Evolutionary conservation across 2,329 filamentous ascomycete species (phyloP).

Genomic region (Emmonsiellopsis sp.): DNA sequence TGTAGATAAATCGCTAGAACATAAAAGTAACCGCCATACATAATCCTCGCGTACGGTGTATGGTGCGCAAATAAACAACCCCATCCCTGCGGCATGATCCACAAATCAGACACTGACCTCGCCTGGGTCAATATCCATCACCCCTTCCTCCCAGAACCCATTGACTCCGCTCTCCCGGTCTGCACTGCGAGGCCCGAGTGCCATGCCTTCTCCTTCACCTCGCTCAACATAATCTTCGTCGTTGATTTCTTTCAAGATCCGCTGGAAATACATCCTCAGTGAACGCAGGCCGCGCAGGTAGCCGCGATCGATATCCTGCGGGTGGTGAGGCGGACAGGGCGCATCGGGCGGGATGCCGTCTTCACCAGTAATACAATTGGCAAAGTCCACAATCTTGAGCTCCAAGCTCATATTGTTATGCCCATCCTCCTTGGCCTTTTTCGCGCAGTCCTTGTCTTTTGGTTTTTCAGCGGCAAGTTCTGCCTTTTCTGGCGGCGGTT

Average conservation of each 20-base stretch:
- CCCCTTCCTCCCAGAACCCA: slow-evolving; percentile 32
- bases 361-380: slow-evolving; percentile 88
- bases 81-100: not conserved
- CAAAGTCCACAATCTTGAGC: slow-evolving; percentile 97
- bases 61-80: not conserved
- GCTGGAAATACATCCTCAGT: slow-evolving; percentile 72
- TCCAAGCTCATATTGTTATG: slow-evolving; percentile 44
- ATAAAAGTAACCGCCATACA: not conserved
- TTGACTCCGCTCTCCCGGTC: slow-evolving; percentile 21
- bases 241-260: slow-evolving; percentile 70
- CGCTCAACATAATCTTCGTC: slow-evolving; percentile 35
- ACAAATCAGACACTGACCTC: slow-evolving; percentile 29
- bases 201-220: slow-evolving; percentile 33
- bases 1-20: too few relatives aligned
- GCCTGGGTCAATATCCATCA: slow-evolving; percentile 34
- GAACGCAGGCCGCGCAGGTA: slow-evolving; percentile 78
- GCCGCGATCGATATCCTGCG: slow-evolving; percentile 71
- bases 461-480: slow-evolving; percentile 14
- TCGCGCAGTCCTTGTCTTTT: slow-evolving; percentile 7
- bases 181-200: slow-evolving; percentile 23
- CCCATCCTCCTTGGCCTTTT: slow-evolving; percentile 22
- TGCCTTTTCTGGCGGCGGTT: slow-evolving; percentile 10
- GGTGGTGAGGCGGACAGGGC: slow-evolving; percentile 70
- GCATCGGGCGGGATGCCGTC: slow-evolving; percentile 51
- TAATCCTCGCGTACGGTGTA: too few relatives aligned